Evolutionary conservation across 805 yeast species (phyloP).

Genomic region (Candida sithepensis): DNA sequence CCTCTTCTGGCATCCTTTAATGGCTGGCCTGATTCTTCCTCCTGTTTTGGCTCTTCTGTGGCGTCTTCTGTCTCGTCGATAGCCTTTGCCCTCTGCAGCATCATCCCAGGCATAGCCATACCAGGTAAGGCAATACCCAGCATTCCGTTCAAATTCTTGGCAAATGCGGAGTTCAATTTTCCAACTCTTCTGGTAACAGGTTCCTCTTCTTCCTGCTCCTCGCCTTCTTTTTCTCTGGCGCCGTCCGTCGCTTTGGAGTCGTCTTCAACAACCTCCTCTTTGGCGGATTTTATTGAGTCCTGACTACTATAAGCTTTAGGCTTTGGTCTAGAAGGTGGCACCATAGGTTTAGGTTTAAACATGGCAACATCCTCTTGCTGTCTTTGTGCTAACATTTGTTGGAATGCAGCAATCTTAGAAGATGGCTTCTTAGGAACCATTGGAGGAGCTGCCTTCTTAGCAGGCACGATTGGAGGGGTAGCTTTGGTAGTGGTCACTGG

Average conservation of each 20-base stretch:
- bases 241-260: conserved; percentile 1
- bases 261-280: not conserved
- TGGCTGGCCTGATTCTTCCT: conserved; percentile 3
- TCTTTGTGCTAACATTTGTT: conserved; percentile 61
- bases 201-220: conserved; percentile 4
- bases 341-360: conserved; percentile 18
- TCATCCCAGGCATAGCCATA: conserved; percentile 52
- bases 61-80: conserved; percentile 8
- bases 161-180: conserved; percentile 41
- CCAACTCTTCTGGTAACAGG: conserved; percentile 9
- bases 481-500: not conserved
- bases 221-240: conserved; percentile 1
- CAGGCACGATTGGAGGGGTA: not conserved
- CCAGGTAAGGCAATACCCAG: conserved; percentile 51
- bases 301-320: not conserved
- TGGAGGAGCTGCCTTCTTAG: conserved; percentile 44
- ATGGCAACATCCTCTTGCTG: conserved; percentile 36
- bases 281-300: not conserved
- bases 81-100: conserved; percentile 15
- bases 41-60: conserved; percentile 14
- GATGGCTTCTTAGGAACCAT: conserved; percentile 77
- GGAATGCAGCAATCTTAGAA: conserved; percentile 76
- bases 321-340: conserved; percentile 21
- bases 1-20: conserved; percentile 39
- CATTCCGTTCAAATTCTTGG: conserved; percentile 57